Evolutionary conservation across 805 yeast genomes (phyloP).

Genomic region (Metschnikowia gruessii): DNA sequence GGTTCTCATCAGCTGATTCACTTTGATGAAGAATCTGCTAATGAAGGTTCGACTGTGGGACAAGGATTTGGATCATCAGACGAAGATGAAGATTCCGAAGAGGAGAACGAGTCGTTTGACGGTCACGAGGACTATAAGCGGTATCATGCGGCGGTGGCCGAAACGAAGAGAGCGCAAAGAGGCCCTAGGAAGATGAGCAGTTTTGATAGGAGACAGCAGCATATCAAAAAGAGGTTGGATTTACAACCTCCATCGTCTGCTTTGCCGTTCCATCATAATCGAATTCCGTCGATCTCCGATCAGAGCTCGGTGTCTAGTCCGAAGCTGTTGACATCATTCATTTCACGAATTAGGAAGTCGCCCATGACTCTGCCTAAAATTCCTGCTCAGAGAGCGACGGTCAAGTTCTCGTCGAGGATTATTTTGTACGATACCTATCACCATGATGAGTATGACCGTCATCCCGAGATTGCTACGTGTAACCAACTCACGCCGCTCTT

Average conservation of each 20-base stretch:
- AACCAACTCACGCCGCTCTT: slow-evolving; percentile 82
- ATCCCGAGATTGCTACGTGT: slow-evolving; percentile 90
- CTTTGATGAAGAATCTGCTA: slow-evolving; percentile 30
- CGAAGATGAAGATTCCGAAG: slow-evolving; percentile 24
- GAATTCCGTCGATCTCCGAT: slow-evolving; percentile 31
- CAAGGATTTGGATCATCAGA: slow-evolving; percentile 35
- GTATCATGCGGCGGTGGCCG: neutral
- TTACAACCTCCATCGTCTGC: slow-evolving; percentile 18
- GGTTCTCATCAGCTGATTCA: slow-evolving; percentile 43
- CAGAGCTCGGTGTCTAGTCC: slow-evolving; percentile 29
- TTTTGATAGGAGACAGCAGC: slow-evolving; percentile 15
- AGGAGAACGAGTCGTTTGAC: slow-evolving; percentile 7
- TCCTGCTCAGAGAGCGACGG: slow-evolving; percentile 27
- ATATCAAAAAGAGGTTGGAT: slow-evolving; percentile 15
- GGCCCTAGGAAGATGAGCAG: slow-evolving; percentile 8
- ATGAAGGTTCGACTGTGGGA: slow-evolving; percentile 33
- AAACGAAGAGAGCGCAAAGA: neutral
- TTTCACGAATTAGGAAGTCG: slow-evolving; percentile 28
- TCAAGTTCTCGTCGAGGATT: slow-evolving; percentile 76
- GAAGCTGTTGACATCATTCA: slow-evolving; percentile 31
- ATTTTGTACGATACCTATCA: slow-evolving; percentile 82
- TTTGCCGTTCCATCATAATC: slow-evolving; percentile 31
- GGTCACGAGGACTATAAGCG: neutral
- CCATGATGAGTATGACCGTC: slow-evolving; percentile 84
- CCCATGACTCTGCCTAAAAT: slow-evolving; percentile 16